A percentile compares a stretch with the other conserved stretches of the same genome.
phyloP scores from a whole-genome alignment of 352 stramenopile species.

The Globisporangium recalcitrans region DNA sequence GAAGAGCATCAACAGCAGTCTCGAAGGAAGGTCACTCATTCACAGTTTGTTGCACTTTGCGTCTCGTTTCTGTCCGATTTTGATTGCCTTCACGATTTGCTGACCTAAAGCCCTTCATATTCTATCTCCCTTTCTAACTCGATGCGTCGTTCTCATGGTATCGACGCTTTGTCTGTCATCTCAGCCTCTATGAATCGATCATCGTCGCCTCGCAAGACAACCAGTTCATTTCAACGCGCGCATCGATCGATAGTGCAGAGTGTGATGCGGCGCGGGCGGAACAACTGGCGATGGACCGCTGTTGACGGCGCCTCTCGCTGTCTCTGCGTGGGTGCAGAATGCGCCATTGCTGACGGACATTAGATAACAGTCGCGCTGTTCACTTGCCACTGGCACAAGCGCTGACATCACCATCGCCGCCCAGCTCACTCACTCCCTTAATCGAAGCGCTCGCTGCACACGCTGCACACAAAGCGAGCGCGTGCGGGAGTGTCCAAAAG shows the following conservation, averaged over 20 bases:
- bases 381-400: background rate
- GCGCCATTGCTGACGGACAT: background rate
- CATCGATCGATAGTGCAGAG: background rate
- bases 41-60: background rate
- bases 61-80: background rate
- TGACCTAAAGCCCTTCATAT: background rate
- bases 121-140: background rate
- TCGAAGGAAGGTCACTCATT: background rate
- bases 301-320: background rate
- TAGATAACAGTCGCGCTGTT: background rate
- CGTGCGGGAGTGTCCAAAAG: background rate
- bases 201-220: background rate
- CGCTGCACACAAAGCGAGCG: background rate
- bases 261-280: background rate
- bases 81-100: background rate
- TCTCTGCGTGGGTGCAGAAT: constrained; percentile 3
- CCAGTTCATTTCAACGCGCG: background rate
- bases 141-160: background rate
- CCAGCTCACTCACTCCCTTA: background rate
- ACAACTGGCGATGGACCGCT: constrained; percentile 4
- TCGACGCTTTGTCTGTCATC: background rate
- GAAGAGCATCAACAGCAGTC: background rate
- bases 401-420: background rate
- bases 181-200: background rate
- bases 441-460: background rate